Percentiles rank a stretch among this genome's conserved stretches.
phyloP scores from a whole-genome alignment of 805 yeast genomes.

The Zygotorulaspora chibaensis region DNA sequence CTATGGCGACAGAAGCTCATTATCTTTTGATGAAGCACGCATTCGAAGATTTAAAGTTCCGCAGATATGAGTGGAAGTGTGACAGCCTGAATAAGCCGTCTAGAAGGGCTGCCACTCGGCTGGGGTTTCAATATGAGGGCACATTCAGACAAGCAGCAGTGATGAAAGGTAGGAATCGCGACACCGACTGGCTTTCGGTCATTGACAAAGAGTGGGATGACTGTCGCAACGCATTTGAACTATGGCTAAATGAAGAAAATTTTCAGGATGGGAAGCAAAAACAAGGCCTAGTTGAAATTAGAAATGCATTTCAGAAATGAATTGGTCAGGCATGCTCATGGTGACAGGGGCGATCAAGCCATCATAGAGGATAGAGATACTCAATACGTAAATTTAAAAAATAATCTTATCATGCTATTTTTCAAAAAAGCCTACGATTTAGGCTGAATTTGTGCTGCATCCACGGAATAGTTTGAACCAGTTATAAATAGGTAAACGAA shows the following conservation, averaged over 20 bases:
- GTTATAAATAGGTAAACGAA: no score
- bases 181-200: constrained; percentile 34
- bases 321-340: no score
- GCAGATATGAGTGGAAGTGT: constrained; percentile 38
- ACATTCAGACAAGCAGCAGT: constrained; percentile 30
- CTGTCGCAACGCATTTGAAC: constrained; percentile 20
- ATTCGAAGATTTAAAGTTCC: constrained; percentile 28
- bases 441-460: no score
- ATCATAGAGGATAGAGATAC: no score
- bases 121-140: constrained; percentile 36
- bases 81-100: constrained; percentile 32
- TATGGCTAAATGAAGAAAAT: constrained; percentile 28
- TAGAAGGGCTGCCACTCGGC: constrained; percentile 29
- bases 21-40: constrained; percentile 30
- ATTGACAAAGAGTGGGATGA: constrained; percentile 32
- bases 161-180: constrained; percentile 29
- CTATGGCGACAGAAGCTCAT: constrained; percentile 33
- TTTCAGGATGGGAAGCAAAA: constrained; percentile 17
- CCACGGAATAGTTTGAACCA: no score
- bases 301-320: neutral
- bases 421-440: no score
- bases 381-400: no score
- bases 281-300: constrained; percentile 4
- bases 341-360: no score
- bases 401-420: no score